Evolutionary conservation across 148 eudicot species (phyloP), one percentile per base, ranked within the genome.

Genomic region (Chenopodium album): DNA sequence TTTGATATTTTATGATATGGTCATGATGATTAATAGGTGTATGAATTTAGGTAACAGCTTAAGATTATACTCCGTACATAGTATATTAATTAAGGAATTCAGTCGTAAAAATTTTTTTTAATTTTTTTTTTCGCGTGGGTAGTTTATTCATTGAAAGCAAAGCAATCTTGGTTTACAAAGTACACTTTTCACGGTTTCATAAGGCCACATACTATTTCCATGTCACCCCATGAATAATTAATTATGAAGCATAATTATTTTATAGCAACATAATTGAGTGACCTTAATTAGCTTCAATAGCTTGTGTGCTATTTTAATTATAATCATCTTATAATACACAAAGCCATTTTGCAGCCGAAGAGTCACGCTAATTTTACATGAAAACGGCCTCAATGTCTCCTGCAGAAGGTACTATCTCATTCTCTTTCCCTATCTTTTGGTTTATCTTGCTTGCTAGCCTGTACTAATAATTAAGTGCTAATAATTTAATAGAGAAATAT

Each of bases 271-370:
- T 56, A 26, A 56, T 19, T 17, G 34, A 28, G 47, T 76, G 63
- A 74, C 68, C 79, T 76, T 76, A 19, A 32, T 63, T 76, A 19
- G 29, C 13, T 16, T 76, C 26, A 26, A 26, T 34, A 34, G 37
- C 37, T 34, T 34, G 34, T 41, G 7, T 37, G 6, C 31, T 7
- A 34, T n/a, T 26, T 5, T 77, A 4, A 37, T 37, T 41, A 28
- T 37, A 6, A 19, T 67, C 16, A 67, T 77, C 52, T 37, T 60
- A 41, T 46, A 77, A 77, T 9, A 17, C 47, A 63, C 14, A 9
- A 37, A 44, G 56, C 71, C 71, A 64, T 71, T 65, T 46, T 78
- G 73, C 80, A 66, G 62, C 41, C 44, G 73, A 78, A 78, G 71
- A 28, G 73, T 78, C 79, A 78, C 9, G 62, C 60, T 16, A 78